Evolutionary conservation across 495 filamentous ascomycete species (phyloP), one percentile per base, ranked within the genome.

Genomic region (Penicillium taxi): DNA sequence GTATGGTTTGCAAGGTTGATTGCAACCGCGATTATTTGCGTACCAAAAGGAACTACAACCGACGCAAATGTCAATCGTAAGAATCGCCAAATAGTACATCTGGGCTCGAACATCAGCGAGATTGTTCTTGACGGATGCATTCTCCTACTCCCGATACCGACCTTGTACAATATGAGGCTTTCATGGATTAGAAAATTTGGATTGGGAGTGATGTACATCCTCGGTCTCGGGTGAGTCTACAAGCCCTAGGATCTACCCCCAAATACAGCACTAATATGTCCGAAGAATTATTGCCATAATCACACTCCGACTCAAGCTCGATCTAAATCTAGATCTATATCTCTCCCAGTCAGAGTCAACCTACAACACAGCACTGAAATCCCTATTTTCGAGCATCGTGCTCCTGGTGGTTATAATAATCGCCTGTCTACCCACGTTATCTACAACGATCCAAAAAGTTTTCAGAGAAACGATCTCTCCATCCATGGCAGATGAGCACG

Each of bases 21-120:
- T 13, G 49, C 43, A 26, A 47, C 40, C 2, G 45, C 42, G 4
- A 49, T 55, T 23, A 26, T 47, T 27, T 55, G 52, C 24, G 30
- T 20, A 0, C 52, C 52, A 6, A 26, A 37, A 6, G 35, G 36
- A 7, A 52, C 36, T 26, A 17, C 41, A 13, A 7, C 41, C 18
- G 34, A 41, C 16, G 11, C 26, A 0, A 17, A 33, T 1, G 52
- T 48, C 2, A 31, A 46, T 32, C 50, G 49, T 9, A 37, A 45
- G 12, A 26, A 50, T 20, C 40, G 35, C 8, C 27, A 53, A 14
- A 37, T 28, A 37, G 19, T 55, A 1, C 42, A 41, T 21, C 33
- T 40, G 5, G 38, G 42, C 22, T 33, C 32, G 17, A 28, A 40
- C 12, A 38, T 43, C 6, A 37, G 32, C 20, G 45, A 42, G 3